A percentile compares a stretch with the other conserved stretches of the same genome.
phyloP scores from a whole-genome alignment of 2,329 filamentous ascomycete genomes.

The Aspergillus brunneoviolaceus region DNA sequence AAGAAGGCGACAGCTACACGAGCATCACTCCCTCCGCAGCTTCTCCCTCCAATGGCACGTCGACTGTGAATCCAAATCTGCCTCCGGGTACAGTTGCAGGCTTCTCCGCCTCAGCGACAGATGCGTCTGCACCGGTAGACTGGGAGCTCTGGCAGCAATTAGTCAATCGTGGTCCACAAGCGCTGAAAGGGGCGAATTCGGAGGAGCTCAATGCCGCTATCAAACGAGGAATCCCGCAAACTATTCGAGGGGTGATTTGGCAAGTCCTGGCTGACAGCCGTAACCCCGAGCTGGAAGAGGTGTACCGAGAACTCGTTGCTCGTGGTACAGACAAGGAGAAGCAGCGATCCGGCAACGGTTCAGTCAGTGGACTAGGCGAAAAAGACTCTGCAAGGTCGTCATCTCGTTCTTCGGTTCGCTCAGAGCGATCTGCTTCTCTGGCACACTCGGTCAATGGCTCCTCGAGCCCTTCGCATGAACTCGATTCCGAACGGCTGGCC shows the following conservation, averaged over 20 bases:
- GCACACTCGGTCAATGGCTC: slow-evolving; percentile 57
- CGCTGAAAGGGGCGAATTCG: slow-evolving; percentile 80
- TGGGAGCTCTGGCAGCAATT: slow-evolving; percentile 98
- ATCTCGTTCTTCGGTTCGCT: slow-evolving; percentile 81
- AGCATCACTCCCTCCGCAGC: slow-evolving; percentile 27
- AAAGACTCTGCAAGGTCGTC: slow-evolving; percentile 66
- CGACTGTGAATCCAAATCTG: slow-evolving; percentile 66
- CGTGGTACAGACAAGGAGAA: slow-evolving; percentile 80
- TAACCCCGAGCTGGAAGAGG: slow-evolving; percentile 79
- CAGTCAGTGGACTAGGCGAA: slow-evolving; percentile 57
- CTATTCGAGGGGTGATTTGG: slow-evolving; percentile 98
- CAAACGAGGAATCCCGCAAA: slow-evolving; percentile 87
- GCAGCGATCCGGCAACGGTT: slow-evolving; percentile 53
- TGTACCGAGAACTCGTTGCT: slow-evolving; percentile 79
- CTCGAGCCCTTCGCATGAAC: slow-evolving; percentile 60
- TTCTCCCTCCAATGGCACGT: slow-evolving; percentile 53
- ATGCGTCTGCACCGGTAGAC: slow-evolving; percentile 73
- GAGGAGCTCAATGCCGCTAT: slow-evolving; percentile 90
- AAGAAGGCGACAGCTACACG: slow-evolving; percentile 47
- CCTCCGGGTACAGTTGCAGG: slow-evolving; percentile 85
- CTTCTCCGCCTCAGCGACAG: slow-evolving; percentile 67
- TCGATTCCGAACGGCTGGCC: slow-evolving; percentile 61
- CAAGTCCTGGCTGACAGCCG: slow-evolving; percentile 95
- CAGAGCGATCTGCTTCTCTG: slow-evolving; percentile 66
- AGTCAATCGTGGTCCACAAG: slow-evolving; percentile 89